Percentiles rank a stretch among this genome's conserved stretches.
phyloP scores from a whole-genome alignment of 2,329 filamentous ascomycete species.

The Paecilomyces fulvus region DNA sequence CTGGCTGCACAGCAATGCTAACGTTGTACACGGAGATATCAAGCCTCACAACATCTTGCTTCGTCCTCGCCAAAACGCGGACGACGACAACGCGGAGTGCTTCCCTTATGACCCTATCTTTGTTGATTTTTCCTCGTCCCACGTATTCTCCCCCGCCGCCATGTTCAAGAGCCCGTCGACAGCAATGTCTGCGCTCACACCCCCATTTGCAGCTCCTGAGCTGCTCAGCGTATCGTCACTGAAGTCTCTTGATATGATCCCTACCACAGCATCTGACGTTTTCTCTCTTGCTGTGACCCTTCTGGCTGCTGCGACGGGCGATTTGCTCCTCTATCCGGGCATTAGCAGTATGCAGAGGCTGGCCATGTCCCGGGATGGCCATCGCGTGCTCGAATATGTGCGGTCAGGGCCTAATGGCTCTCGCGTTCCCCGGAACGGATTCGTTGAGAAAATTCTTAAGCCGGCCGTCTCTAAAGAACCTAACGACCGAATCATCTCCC shows the following conservation, averaged over 20 bases:
- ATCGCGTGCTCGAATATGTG: slow-evolving; percentile 34
- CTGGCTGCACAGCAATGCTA: slow-evolving; percentile 35
- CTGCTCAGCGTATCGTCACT: slow-evolving; percentile 30
- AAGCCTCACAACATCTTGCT: slow-evolving; percentile 26
- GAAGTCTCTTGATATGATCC: slow-evolving; percentile 22
- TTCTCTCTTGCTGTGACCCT: slow-evolving; percentile 40
- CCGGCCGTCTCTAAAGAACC: slow-evolving; percentile 33
- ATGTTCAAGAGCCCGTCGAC: slow-evolving; percentile 11
- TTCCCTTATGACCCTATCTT: slow-evolving; percentile 35
- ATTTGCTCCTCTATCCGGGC: slow-evolving; percentile 36
- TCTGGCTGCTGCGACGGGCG: slow-evolving; percentile 37
- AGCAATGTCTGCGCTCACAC: slow-evolving; percentile 33
- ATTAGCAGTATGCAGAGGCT: slow-evolving; percentile 32
- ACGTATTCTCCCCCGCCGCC: slow-evolving; percentile 11
- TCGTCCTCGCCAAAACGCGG: slow-evolving; percentile 12
- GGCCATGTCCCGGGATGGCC: slow-evolving; percentile 36
- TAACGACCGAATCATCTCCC: slow-evolving; percentile 19
- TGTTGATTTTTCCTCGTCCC: slow-evolving; percentile 38
- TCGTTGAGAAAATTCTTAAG: slow-evolving; percentile 31
- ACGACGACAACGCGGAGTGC: slow-evolving; percentile 3
- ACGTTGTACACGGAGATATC: slow-evolving; percentile 35
- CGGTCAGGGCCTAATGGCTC: slow-evolving; percentile 28
- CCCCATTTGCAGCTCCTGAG: slow-evolving; percentile 39
- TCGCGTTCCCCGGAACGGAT: slow-evolving; percentile 31
- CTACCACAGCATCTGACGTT: slow-evolving; percentile 35